Percentiles rank a stretch among this genome's conserved stretches.
Conservation (phyloP, 2,329 filamentous ascomycete genomes). For the Purpureocillium takamizusanense region DNA sequence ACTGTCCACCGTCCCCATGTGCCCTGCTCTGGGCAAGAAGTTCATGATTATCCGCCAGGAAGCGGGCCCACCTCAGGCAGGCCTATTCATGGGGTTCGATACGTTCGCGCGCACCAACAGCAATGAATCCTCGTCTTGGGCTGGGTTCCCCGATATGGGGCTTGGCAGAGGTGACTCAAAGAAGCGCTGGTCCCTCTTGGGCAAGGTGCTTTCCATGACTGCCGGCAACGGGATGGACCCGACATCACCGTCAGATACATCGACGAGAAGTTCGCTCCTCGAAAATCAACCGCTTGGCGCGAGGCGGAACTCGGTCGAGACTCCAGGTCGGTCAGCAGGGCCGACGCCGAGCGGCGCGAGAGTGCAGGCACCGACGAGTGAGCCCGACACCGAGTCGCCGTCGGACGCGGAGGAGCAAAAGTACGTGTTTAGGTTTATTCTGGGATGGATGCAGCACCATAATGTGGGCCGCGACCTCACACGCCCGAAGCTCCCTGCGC, state of each 20-base stretch:
- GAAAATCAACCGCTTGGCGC: conserved; percentile 10
- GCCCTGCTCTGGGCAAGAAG: conserved; percentile 74
- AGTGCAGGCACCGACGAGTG: too few species aligned
- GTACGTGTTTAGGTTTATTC: conserved; percentile 66
- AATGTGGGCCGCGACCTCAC: conserved; percentile 54
- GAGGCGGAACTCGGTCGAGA: conserved; percentile 40
- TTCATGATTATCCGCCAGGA: conserved; percentile 87
- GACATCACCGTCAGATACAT: background rate
- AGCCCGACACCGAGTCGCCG: conserved; percentile 33
- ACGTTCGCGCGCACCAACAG: conserved; percentile 24
- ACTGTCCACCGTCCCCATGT: conserved; percentile 72
- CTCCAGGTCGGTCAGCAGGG: background rate
- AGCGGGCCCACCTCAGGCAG: conserved; percentile 34
- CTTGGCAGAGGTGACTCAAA: conserved; percentile 35
- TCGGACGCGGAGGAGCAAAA: conserved; percentile 45
- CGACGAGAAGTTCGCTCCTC: background rate
- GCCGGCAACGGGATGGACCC: conserved; percentile 10
- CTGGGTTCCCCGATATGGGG: conserved; percentile 15
- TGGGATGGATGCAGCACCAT: conserved; percentile 53
- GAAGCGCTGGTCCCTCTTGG: conserved; percentile 55
- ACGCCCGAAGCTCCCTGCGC: conserved; percentile 59
- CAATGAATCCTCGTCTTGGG: conserved; percentile 12
- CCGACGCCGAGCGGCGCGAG: too few species aligned
- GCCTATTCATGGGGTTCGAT: conserved; percentile 42
- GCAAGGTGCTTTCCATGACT: conserved; percentile 46